Percentiles rank a stretch among this genome's conserved stretches.
Evolutionary conservation across 345 rosid genomes (phyloP).

Genomic region (Citropsis articulata): DNA sequence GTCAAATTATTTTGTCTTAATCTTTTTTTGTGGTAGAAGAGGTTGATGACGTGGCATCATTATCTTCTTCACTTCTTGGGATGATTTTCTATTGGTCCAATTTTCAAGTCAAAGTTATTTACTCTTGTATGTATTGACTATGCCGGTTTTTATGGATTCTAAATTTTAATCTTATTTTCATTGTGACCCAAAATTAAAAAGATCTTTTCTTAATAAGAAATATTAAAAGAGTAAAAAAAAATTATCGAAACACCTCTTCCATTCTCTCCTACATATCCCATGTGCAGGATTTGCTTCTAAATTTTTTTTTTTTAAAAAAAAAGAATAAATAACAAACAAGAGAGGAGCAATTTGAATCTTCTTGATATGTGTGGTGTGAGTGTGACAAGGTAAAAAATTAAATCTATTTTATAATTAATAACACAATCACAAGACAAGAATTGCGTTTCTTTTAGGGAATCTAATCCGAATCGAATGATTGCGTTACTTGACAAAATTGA

Average conservation of each 20-base stretch:
- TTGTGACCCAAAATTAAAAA: not conserved
- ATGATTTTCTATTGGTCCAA: not conserved
- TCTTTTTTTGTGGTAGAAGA: not conserved
- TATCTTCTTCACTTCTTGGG: not conserved
- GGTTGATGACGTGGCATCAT: not conserved
- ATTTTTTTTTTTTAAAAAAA: not conserved
- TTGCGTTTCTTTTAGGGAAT: too few relatives aligned
- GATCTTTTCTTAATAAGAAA: not conserved
- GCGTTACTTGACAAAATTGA: too few relatives aligned
- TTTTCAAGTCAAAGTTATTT: conserved; percentile 5
- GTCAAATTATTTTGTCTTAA: not conserved
- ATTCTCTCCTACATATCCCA: not conserved
- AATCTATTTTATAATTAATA: too few relatives aligned
- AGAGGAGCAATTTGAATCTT: too few relatives aligned
- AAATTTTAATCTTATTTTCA: not conserved
- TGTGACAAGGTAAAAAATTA: too few relatives aligned
- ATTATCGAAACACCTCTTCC: not conserved
- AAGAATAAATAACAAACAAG: too few relatives aligned
- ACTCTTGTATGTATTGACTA: not conserved
- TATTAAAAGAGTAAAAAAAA: not conserved
- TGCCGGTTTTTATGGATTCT: not conserved
- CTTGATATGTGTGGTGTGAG: too few relatives aligned
- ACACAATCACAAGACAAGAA: not conserved
- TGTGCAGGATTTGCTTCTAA: not conserved
- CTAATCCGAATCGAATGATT: too few relatives aligned